Evolutionary conservation across 371 early-diverging fungal genomes (phyloP).

Genomic region (Coemansia sp.): DNA sequence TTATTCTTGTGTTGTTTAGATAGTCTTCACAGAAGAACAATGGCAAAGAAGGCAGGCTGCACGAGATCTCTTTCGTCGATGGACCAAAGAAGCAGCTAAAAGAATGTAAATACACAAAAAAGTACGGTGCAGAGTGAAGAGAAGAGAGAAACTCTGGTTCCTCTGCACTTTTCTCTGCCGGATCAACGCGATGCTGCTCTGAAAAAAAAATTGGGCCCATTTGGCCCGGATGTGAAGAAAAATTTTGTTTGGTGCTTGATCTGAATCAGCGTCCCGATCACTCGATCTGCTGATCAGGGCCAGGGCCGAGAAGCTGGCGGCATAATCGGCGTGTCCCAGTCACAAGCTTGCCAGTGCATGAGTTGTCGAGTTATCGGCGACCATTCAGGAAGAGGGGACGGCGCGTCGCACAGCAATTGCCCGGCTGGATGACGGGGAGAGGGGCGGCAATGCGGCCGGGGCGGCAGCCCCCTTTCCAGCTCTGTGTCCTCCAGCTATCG

Average conservation of each 20-base stretch:
- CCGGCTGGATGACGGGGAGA: too few relatives aligned
- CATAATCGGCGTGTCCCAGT: neutral
- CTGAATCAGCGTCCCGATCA: neutral
- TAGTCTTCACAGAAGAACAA: neutral
- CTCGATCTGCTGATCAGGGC: neutral
- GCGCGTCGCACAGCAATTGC: too few relatives aligned
- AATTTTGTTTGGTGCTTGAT: neutral
- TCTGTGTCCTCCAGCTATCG: too few relatives aligned
- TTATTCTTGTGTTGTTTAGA: constrained; percentile 10
- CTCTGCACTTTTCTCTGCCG: neutral
- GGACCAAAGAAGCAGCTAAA: neutral
- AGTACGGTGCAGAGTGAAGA: neutral
- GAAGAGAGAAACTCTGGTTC: constrained; percentile 4
- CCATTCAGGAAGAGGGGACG: too few relatives aligned
- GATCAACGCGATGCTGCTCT: constrained; percentile 4
- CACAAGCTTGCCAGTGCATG: neutral
- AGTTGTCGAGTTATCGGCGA: neutral
- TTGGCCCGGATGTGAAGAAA: neutral
- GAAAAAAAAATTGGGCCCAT: neutral
- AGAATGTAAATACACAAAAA: constrained; percentile 3
- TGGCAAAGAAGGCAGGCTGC: neutral
- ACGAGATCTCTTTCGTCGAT: neutral
- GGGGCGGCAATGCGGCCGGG: too few relatives aligned
- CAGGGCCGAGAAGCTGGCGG: neutral
- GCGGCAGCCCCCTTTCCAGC: too few relatives aligned